Percentiles rank a stretch among this genome's conserved stretches.
Evolutionary conservation across 306 rosid genomes (phyloP).

Genomic region (Castanea mollissima): DNA sequence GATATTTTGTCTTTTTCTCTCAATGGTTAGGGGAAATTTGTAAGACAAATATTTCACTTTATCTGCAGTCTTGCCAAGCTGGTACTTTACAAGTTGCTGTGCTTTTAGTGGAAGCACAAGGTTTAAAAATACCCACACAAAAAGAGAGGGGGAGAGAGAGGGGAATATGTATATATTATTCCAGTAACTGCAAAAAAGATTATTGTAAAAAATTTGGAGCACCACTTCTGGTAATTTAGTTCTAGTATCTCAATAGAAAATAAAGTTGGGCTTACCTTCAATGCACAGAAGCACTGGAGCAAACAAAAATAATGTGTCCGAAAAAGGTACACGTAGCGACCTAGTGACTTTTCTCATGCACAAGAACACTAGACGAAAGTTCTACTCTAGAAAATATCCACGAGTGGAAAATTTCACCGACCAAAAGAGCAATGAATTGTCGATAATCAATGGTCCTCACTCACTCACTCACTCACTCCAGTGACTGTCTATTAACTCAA

Average conservation of each 20-base stretch:
- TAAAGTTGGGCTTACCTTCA: background rate
- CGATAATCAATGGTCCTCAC: background rate
- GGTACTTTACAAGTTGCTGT: background rate
- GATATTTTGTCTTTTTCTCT: background rate
- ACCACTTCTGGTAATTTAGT: background rate
- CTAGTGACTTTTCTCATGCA: no score
- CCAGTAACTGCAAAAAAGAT: background rate
- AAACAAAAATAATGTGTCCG: no score
- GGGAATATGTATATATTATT: no score
- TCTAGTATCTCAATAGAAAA: background rate
- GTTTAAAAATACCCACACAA: no score
- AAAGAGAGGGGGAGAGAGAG: no score
- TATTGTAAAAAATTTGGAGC: background rate
- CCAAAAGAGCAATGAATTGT: no score
- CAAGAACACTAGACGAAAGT: no score
- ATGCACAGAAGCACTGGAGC: accelerated
- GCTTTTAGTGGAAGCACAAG: background rate
- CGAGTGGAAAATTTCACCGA: background rate
- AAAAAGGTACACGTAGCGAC: no score
- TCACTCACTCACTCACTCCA: background rate
- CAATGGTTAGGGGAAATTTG: background rate
- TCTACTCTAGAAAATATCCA: background rate
- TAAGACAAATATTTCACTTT: background rate
- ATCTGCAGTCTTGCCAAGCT: background rate
- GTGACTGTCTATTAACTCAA: background rate